Base-by-base conservation (phyloP, 768 basidiomycete genomes). In the Suillus fuscotomentosus region DNA sequence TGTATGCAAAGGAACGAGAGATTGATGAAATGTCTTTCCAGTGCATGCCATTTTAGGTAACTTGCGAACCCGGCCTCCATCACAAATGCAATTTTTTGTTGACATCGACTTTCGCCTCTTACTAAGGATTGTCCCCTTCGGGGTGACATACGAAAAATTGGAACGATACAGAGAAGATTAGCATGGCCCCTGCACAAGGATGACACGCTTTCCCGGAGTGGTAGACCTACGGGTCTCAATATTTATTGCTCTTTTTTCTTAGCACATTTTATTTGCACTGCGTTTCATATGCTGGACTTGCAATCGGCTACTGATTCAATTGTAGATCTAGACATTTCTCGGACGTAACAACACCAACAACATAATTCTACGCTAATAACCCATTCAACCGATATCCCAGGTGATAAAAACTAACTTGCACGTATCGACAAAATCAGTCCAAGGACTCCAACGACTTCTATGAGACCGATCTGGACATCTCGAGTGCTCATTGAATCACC, bases 131-230 rank as follows among this genome's bases (percentile, higher is more conserved):
- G 88, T 88, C 88, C 89, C 88, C 88, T 90, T 90, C 88, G 88
- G 88, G 88, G 91, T 89, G 89, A 88, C 91, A 91, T 90, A 92
- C 88, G 89, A 91, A 95, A 94, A 93, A 91, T 95, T 94, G 94
- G 92, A 95, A 95, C 93, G 91, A 95, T 96, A 95, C 94, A 95
- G 94, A 97, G 95, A 96, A 96, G 95, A 95, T 97, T 95, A 96
- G 95, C 95, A 97, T 97, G 92, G 95, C 94, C 95, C 95, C 95
- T 97, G 95, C 95, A 97, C 94, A 97, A 97, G 95, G 95, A 97
- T 96, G 95, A 95, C 95, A 96, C 92, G 91, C 91, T 93, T 91
- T 90, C 85, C 88, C 89, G 89, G 90, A 91, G 90, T 91, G 89
- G 90, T 90, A 90, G 77, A 77, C 76, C 75, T 78, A 78, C 76